phyloP scores from a whole-genome alignment of 2,329 filamentous ascomycete genomes.

The Paracoccidioides lutzii region DNA sequence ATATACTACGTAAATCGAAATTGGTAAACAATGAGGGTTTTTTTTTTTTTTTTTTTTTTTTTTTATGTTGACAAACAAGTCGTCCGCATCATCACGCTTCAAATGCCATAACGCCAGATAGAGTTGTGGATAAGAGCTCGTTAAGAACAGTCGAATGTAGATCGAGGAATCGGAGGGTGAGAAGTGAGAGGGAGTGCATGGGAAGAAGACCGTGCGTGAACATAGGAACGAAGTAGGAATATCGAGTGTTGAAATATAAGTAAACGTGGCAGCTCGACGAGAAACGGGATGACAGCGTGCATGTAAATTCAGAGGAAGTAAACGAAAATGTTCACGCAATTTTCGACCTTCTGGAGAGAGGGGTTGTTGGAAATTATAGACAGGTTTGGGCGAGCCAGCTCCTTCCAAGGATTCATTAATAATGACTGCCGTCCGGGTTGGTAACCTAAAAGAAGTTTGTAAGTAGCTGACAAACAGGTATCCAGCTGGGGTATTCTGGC shows the following conservation, averaged over 20 bases:
- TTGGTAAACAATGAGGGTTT: neutral
- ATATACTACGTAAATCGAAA: neutral
- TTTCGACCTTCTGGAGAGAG: neutral
- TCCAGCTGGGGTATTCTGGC: neutral
- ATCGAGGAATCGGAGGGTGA: neutral
- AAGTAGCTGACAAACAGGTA: neutral
- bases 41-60: too few species aligned
- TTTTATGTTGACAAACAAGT: constrained; percentile 3
- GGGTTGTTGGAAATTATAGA: neutral
- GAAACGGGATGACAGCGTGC: neutral
- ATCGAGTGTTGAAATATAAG: neutral
- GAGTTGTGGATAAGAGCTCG: neutral
- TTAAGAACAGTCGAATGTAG: neutral
- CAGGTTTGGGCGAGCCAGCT: neutral
- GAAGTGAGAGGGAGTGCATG: neutral
- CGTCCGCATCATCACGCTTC: constrained; percentile 6
- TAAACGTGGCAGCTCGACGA: neutral
- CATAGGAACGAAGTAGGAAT: neutral
- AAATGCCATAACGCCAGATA: constrained; percentile 5
- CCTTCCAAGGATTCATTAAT: neutral
- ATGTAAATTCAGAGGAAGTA: neutral
- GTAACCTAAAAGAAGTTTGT: constrained; percentile 8
- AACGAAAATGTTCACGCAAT: neutral
- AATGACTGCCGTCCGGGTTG: constrained; percentile 10
- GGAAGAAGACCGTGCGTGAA: neutral